Base-by-base conservation (phyloP, 352 stramenopile genomes). In the Globisporangium paddicum region DNA sequence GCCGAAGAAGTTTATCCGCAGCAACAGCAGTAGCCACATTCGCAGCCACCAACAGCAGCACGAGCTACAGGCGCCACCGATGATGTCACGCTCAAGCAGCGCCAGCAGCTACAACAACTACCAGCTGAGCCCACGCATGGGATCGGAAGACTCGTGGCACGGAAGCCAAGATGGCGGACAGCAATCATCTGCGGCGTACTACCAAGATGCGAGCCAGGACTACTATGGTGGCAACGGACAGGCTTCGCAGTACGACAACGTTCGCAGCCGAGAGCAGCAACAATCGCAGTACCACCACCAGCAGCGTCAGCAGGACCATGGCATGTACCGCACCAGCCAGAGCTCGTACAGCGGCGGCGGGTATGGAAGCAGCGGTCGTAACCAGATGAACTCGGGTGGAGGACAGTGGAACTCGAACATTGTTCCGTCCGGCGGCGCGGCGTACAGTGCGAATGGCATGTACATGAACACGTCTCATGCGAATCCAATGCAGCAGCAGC, bases 111-210 rank as follows among this genome's bases (percentile, higher is more conserved):
- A 72, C 53, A 80, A 47, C 18, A 66, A 64, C 32, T 82, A 83
- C 49, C 61, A 67, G 34, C 34, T 86, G 56, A 86, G 75, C 48
- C 71, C 73, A 44, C 73, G 68, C 11, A 71, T 80, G 65, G 62
- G 66, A 23, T 75, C 62, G 30, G 73, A 86, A 51, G 69, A 79
- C 4, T 80, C 71, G 23, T 86, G 75, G 75, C 75, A 73, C 47
- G 72, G 74, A 23, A 82, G 68, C 42, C 75, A 85, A 52, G 72
- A 80, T 18, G 71, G 66, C 7, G 55, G 58, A 9, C 35, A 63
- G 45, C 50, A 77, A 18, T 49, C 55, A 61, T 61, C 52, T 62
- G 56, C 51, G 48, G 54, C 25, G 52, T 78, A 64, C 59, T 84
- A 86, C 58, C 64, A 77, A 21, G 71, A 72, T n/a, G n/a, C n/a